These are phyloP conservation scores for Epichloe scottii DNA, from an alignment of 2,329 filamentous ascomycete species.

Conservation along the genomic window DNA sequence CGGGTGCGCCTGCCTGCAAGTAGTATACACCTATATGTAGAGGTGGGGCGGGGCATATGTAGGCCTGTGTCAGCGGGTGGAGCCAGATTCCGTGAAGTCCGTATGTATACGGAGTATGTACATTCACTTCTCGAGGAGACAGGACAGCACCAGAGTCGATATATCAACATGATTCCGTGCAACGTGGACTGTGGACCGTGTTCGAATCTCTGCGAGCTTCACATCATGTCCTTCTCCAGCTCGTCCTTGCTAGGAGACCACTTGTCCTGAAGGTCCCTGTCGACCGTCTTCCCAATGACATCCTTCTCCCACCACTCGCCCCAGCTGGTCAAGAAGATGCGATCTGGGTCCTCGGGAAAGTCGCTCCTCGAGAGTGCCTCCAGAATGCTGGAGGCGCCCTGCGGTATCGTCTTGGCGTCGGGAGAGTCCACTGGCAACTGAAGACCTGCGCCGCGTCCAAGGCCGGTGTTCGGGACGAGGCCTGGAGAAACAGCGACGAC, in stretches of 20 bases:
- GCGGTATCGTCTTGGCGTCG: slow-evolving; percentile 34
- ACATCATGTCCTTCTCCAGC: slow-evolving; percentile 28
- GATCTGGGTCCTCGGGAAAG: slow-evolving; percentile 36
- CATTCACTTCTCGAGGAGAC: no score
- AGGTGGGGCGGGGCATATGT: no score
- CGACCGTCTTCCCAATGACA: slow-evolving; percentile 26
- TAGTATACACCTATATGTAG: no score
- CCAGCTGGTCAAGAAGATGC: slow-evolving; percentile 43
- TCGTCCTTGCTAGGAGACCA: slow-evolving; percentile 35
- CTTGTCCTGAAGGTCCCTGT: slow-evolving; percentile 36
- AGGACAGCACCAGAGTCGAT: no score
- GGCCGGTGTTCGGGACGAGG: slow-evolving; percentile 34
- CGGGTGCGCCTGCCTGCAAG: no score
- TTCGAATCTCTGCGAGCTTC: slow-evolving; percentile 14
- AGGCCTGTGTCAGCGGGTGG: no score
- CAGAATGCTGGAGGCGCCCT: slow-evolving; percentile 34
- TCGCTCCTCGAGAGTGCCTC: slow-evolving; percentile 31
- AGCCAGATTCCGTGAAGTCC: no score
- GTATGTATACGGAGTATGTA: no score
- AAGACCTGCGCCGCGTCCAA: slow-evolving; percentile 21
- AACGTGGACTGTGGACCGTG: slow-evolving; percentile 15
- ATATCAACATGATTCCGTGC: no score
- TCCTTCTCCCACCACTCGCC: slow-evolving; percentile 42
- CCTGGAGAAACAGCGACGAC: slow-evolving; percentile 43
- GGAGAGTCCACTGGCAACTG: slow-evolving; percentile 21